Evolutionary conservation across 1,284 basidiomycete genomes (phyloP), one percentile per base, ranked within the genome.

Genomic region (Anthracocystis panici-leucophaei): DNA sequence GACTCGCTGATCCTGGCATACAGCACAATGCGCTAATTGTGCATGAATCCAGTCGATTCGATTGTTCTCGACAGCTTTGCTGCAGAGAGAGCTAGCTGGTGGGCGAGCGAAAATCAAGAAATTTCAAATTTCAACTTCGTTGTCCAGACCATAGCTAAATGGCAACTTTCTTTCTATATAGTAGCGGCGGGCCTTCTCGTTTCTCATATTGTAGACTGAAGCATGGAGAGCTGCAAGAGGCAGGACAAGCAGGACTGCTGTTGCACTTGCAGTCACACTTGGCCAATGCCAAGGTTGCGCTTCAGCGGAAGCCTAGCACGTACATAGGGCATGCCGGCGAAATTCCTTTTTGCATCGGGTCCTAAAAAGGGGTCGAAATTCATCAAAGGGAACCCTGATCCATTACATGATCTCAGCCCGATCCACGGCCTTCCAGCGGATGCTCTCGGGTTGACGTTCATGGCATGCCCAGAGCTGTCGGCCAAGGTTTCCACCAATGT

Each of bases 1-100:
- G 35, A 38, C 41, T 42, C 41, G 41, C 41, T 42, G 41, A 42
- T 42, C 41, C 41, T 42, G 41, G n/a, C 41, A 42, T n/a, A 10
- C n/a, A 42, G 18, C 20, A 42, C 20, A 42, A 42, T 42, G 41
- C 41, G 41, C 41, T 42, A n/a, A 42, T 42, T 6, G 20, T 42
- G 41, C 41, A 42, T 42, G 41, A 21, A 11, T 21, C n/a, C 20
- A 20, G 41, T 42, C 40, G 3, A 41, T 10, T 20, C 33, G 33
- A 41, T 41, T 41, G 33, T 33, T 33, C 33, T 41, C 40, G 6
- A 41, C 40, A 41, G 44, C 21, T 45, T 45, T 25, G 44, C 25
- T 45, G 44, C 44, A 45, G 7, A 9, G 9, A 5, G 44, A 45
- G n/a, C n/a, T n/a, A 25, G 21, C 23, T 21, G 3, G 20, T 11